Base-by-base conservation (phyloP, 2,329 filamentous ascomycete species). In the Aureobasidium leucospermi region DNA sequence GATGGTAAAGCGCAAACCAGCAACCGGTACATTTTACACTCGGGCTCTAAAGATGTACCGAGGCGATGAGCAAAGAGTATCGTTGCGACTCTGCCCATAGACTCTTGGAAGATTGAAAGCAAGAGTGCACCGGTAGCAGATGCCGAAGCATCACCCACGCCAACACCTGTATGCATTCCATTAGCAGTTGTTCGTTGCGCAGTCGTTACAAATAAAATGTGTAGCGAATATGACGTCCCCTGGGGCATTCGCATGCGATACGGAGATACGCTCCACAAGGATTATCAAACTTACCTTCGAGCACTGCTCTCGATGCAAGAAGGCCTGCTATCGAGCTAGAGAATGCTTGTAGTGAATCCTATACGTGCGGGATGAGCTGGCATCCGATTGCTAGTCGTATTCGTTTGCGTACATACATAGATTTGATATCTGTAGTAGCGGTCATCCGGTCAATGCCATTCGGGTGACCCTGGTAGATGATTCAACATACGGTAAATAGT, bases 1-100 rank as follows among this genome's bases (percentile, higher is more conserved):
- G 34, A 47, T 48, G 28, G 32, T 41, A 36, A 13, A 9, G 11
- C 11, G 10, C 43, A 56, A 39, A 58, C 55, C 2, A 92, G 82
- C 51, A 96, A 87, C 15, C 91, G 86, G 73, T 92, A 96, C 72
- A 84, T 87, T 72, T 96, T 96, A 76, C 89, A 93, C 70, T 96
- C 91, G 1, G 90, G 89, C 71, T 95, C 90, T 49, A 96, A 87
- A 34, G 88, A 83, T 47, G 88, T 88, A 39, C 91, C 90, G 61
- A 93, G 85, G 45, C 84, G 81, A 71, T 95, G 86, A 1, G 91
- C 92, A 71, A 96, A 96, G 9, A 89, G 73, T 62, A 96, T 96
- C 0, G 91, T 96, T 1, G 89, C 89, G 29, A 96, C 75, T 6
- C 90, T 84, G 8, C 89, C 90, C 62, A 88, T 87, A 53, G 86